Percentiles rank a stretch among this genome's conserved stretches.
Conservation (phyloP, 306 rosid genomes). For the Pyrus betulifolia region DNA sequence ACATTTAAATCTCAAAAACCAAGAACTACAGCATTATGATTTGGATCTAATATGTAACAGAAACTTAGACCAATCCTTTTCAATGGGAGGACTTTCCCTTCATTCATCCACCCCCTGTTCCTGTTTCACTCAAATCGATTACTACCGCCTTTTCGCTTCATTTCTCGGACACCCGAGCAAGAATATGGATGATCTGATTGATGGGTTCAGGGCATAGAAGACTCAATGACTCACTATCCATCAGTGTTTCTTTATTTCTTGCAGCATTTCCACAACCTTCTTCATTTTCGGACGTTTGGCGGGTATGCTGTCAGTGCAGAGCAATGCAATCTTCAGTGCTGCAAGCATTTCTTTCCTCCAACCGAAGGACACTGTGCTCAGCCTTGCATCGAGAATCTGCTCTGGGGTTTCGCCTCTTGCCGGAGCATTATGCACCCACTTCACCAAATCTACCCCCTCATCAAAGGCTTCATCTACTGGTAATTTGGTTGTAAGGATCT, state of each 20-base stretch:
- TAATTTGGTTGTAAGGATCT: slow-evolving; percentile 78
- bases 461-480: slow-evolving; percentile 93
- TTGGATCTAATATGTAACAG: slow-evolving; percentile 4
- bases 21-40: neutral
- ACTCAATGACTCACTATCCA: neutral
- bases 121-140: slow-evolving; percentile 3
- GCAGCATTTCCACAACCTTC: slow-evolving; percentile 93
- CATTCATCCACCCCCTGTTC: slow-evolving; percentile 2
- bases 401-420: slow-evolving; percentile 91
- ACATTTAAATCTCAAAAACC: slow-evolving; percentile 4
- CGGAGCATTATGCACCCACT: slow-evolving; percentile 94
- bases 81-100: slow-evolving; percentile 2
- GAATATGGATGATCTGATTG: slow-evolving; percentile 4
- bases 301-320: slow-evolving; percentile 85
- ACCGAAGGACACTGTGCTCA: slow-evolving; percentile 86
- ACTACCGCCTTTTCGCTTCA: neutral
- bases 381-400: slow-evolving; percentile 86
- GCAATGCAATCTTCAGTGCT: slow-evolving; percentile 86
- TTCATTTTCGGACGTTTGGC: slow-evolving; percentile 97
- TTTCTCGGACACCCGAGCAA: neutral
- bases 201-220: neutral
- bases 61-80: slow-evolving; percentile 1
- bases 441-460: slow-evolving; percentile 92
- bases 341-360: slow-evolving; percentile 99
- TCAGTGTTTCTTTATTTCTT: slow-evolving; percentile 58